phyloP scores from a whole-genome alignment of 2,329 filamentous ascomycete species.

The Cercospora citrullina region DNA sequence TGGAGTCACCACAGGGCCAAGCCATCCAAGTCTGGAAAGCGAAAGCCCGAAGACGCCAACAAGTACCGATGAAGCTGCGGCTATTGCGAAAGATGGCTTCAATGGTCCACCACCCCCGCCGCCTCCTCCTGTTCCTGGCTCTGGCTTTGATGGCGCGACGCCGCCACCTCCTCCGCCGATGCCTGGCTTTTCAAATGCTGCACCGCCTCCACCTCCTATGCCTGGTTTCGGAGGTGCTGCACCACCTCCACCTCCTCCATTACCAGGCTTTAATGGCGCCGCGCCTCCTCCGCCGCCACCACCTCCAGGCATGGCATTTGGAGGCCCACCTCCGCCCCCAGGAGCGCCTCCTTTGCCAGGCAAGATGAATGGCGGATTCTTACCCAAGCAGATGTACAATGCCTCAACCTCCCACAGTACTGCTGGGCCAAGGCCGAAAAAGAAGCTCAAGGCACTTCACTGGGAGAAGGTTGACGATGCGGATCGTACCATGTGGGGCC shows the following conservation, averaged over 20 bases:
- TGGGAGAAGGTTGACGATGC: constrained; percentile 98
- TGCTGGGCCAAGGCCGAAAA: constrained; percentile 86
- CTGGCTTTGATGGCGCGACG: constrained; percentile 45
- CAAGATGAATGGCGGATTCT: constrained; percentile 66
- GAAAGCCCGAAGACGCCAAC: constrained; percentile 66
- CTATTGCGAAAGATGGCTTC: constrained; percentile 32
- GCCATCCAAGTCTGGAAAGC: constrained; percentile 72
- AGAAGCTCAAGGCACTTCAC: constrained; percentile 98
- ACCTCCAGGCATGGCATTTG: constrained; percentile 55
- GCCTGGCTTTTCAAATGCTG: constrained; percentile 46
- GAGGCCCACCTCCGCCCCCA: constrained; percentile 63
- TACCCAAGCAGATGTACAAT: constrained; percentile 63
- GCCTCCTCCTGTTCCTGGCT: constrained; percentile 43
- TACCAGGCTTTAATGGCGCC: constrained; percentile 49
- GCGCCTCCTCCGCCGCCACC: constrained; percentile 50
- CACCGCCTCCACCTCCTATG: constrained; percentile 46
- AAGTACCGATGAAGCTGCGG: constrained; percentile 45
- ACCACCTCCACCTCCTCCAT: constrained; percentile 45
- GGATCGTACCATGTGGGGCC: constrained; percentile 88
- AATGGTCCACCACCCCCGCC: constrained; percentile 52
- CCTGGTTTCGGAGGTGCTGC: constrained; percentile 45
- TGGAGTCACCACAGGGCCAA: constrained; percentile 70
- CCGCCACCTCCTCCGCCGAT: constrained; percentile 49
- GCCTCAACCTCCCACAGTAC: constrained; percentile 63
- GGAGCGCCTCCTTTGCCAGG: constrained; percentile 64